Percentiles rank a stretch among this genome's conserved stretches.
phyloP scores from a whole-genome alignment of 2,329 filamentous ascomycete species.

The Aaosphaeria arxii region DNA sequence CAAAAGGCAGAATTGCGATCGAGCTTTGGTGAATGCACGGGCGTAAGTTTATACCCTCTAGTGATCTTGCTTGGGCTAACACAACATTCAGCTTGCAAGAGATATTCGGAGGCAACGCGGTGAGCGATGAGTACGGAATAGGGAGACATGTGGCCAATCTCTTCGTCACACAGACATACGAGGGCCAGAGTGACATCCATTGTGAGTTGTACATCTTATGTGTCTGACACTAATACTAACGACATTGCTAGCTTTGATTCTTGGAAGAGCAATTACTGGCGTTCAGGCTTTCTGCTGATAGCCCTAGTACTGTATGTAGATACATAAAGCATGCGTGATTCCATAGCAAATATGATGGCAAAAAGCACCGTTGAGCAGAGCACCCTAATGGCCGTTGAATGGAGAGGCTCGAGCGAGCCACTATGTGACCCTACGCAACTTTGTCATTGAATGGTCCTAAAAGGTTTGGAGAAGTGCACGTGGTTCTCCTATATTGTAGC shows the following conservation, averaged over 20 bases:
- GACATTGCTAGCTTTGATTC: constrained; percentile 44
- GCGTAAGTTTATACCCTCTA: constrained; percentile 42
- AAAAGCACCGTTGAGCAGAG: too few species aligned
- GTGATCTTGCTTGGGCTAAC: constrained; percentile 5
- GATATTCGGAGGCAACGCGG: constrained; percentile 96
- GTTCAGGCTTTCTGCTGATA: constrained; percentile 73
- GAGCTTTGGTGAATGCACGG: constrained; percentile 75
- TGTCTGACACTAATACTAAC: constrained; percentile 16
- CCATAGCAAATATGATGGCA: too few species aligned
- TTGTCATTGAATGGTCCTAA: too few species aligned
- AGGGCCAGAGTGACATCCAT: constrained; percentile 97
- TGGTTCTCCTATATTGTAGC: too few species aligned
- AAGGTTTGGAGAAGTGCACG: too few species aligned
- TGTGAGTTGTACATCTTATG: constrained; percentile 56
- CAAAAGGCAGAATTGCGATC: constrained; percentile 96
- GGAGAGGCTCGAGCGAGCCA: too few species aligned
- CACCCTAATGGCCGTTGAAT: too few species aligned
- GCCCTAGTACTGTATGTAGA: constrained; percentile 14
- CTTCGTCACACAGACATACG: constrained; percentile 97
- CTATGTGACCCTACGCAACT: too few species aligned
- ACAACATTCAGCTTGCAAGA: constrained; percentile 67
- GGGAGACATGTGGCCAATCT: constrained; percentile 93
- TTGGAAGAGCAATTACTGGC: constrained; percentile 56
- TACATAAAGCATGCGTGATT: constrained; percentile 6
- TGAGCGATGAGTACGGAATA: constrained; percentile 94